phyloP scores from a whole-genome alignment of 2,329 filamentous ascomycete species.

The Aspergillus neoniger region DNA sequence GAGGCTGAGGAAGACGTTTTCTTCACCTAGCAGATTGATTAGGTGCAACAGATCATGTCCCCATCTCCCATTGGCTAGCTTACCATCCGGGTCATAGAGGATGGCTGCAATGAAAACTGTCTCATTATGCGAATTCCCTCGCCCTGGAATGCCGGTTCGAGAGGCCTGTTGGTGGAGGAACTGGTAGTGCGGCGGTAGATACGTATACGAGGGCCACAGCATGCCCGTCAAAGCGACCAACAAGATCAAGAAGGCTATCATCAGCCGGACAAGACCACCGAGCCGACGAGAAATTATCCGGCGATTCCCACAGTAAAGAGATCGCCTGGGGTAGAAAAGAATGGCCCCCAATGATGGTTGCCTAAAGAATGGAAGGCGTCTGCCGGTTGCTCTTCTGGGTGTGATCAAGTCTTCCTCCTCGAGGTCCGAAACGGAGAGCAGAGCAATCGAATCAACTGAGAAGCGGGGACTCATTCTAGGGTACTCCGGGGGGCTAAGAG shows the following conservation, averaged over 20 bases:
- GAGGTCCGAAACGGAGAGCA: background rate
- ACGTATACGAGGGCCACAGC: conserved; percentile 59
- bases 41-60: conserved; percentile 61
- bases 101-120: conserved; percentile 73
- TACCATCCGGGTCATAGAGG: conserved; percentile 64
- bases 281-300: background rate
- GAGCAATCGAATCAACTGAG: background rate
- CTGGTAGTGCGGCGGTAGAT: conserved; percentile 55
- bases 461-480: background rate
- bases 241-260: background rate
- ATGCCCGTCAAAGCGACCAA: conserved; percentile 45
- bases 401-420: background rate
- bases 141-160: conserved; percentile 33
- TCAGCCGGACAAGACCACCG: background rate
- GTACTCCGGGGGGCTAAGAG: background rate
- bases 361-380: background rate
- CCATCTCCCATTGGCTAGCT: conserved; percentile 65
- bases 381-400: too few species aligned
- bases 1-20: conserved; percentile 70
- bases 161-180: conserved; percentile 33
- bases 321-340: background rate
- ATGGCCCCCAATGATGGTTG: too few species aligned
- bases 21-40: conserved; percentile 64
- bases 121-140: conserved; percentile 58
- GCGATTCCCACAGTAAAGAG: background rate